A percentile compares a stretch with the other conserved stretches of the same genome.
These are phyloP conservation scores for Silybum marianum DNA, from an alignment of 129 eudicot genomes.

Conservation along the genomic window DNA sequence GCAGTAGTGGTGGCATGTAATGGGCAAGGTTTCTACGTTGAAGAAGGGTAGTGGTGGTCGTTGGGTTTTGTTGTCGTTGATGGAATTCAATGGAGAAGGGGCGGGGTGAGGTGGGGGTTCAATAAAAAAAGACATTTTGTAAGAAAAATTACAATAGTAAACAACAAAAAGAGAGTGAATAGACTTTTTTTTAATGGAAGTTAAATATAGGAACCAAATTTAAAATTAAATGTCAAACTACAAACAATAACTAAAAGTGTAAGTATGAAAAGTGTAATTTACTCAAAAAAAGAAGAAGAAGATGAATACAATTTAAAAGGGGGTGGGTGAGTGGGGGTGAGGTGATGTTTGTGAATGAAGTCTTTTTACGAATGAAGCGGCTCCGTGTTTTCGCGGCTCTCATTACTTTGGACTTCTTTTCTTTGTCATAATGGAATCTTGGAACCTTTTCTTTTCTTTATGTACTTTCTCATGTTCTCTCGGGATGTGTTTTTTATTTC, in stretches of 20 bases:
- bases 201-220: too few relatives aligned
- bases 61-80: too few relatives aligned
- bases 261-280: neutral
- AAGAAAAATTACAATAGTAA: too few relatives aligned
- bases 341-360: slow-evolving; percentile 23
- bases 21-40: too few relatives aligned
- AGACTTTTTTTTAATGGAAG: too few relatives aligned
- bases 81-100: too few relatives aligned
- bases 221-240: neutral
- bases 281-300: slow-evolving; percentile 8
- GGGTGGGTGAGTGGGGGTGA: slow-evolving; percentile 22
- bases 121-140: too few relatives aligned
- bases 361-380: slow-evolving; percentile 47
- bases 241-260: neutral
- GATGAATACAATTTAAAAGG: too few relatives aligned
- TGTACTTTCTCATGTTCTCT: slow-evolving; percentile 19
- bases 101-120: too few relatives aligned
- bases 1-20: too few relatives aligned
- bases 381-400: slow-evolving; percentile 76
- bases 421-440: neutral
- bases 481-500: slow-evolving; percentile 17
- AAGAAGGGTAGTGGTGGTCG: too few relatives aligned
- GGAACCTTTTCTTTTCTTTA: neutral
- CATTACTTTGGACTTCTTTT: slow-evolving; percentile 26
- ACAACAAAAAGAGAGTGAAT: too few relatives aligned